These are phyloP conservation scores for Pistacia integerrima DNA, from an alignment of 345 rosid species.

Conservation along the genomic window DNA sequence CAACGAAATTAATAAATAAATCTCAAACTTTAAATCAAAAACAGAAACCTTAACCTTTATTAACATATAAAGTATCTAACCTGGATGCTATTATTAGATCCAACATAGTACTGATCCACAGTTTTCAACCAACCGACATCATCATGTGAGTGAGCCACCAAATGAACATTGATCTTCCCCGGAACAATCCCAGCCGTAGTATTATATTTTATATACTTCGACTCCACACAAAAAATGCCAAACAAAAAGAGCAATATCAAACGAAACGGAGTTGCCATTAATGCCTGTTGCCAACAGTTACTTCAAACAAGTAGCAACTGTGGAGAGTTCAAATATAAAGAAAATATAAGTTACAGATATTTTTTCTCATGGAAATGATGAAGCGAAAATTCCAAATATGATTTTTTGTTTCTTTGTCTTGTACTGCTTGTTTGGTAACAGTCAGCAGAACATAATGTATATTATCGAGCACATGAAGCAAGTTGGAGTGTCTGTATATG, in stretches of 20 bases:
- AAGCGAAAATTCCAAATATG: neutral
- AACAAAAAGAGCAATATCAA: constrained; percentile 21
- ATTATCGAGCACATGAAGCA: neutral
- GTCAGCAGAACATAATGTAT: neutral
- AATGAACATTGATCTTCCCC: constrained; percentile 59
- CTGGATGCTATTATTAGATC: constrained; percentile 63
- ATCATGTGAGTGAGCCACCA: constrained; percentile 59
- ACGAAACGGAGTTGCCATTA: constrained; percentile 34
- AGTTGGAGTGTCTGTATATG: neutral
- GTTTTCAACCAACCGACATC: constrained; percentile 71
- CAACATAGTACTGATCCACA: constrained; percentile 60
- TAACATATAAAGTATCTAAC: constrained; percentile 9
- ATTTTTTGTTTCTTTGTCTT: neutral
- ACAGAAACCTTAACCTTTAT: constrained; percentile 23
- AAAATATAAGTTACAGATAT: neutral
- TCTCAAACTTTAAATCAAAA: neutral
- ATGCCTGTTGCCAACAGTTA: neutral
- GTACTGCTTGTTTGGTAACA: constrained; percentile 3
- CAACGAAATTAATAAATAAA: neutral
- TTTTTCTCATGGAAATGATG: neutral
- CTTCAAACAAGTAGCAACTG: neutral
- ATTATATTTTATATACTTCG: constrained; percentile 44
- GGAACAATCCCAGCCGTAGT: constrained; percentile 41
- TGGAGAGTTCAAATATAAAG: neutral
- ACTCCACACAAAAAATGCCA: constrained; percentile 29